phyloP scores from a whole-genome alignment of 768 basidiomycete genomes.

The Pulveroboletus frians region DNA sequence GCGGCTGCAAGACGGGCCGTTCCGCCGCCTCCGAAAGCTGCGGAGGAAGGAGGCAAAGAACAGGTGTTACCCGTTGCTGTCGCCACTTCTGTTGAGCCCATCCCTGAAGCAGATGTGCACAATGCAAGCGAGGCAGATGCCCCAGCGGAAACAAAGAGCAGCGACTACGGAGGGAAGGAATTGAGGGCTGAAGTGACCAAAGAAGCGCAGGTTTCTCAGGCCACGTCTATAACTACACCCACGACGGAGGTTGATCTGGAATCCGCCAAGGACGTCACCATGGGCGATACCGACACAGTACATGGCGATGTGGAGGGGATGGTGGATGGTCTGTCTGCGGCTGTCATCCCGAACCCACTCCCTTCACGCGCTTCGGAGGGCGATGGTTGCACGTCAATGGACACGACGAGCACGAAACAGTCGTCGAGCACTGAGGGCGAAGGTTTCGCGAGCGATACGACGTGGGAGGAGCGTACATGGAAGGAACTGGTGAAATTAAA shows the following conservation, averaged over 20 bases:
- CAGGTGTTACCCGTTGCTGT: background rate
- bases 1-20: constrained; percentile 49
- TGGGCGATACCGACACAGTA: background rate
- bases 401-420: constrained; percentile 23
- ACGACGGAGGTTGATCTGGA: background rate
- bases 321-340: background rate
- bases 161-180: background rate
- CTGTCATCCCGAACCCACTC: background rate
- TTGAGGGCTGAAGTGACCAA: background rate
- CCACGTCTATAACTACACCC: background rate
- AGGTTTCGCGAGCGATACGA: constrained; percentile 56
- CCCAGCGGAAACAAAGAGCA: constrained; percentile 1
- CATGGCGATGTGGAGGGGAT: background rate
- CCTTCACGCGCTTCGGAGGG: background rate
- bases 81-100: background rate
- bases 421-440: constrained; percentile 28
- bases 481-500: constrained; percentile 66
- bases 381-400: constrained; percentile 12
- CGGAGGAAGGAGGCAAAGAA: constrained; percentile 2
- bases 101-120: background rate
- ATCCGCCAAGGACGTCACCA: background rate
- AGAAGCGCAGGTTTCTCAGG: background rate
- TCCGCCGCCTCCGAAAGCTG: constrained; percentile 22
- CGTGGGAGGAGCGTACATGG: constrained; percentile 87
- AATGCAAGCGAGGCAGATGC: background rate